phyloP scores from a whole-genome alignment of 106 monocot species.

The Allium sativum region DNA sequence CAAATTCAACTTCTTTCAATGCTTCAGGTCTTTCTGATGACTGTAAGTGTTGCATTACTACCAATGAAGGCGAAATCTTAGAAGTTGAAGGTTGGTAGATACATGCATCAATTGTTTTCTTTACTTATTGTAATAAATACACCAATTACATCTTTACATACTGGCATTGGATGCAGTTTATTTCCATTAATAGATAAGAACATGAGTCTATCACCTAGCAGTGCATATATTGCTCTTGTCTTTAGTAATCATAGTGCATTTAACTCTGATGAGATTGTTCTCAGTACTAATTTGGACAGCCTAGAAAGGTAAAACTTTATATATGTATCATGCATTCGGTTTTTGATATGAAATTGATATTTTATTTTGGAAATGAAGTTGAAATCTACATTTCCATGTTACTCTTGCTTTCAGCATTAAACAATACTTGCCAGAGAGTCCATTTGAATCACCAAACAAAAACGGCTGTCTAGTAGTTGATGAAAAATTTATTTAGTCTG shows the following conservation, averaged over 20 bases:
- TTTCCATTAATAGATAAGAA: slow-evolving; percentile 9
- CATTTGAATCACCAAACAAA: slow-evolving; percentile 53
- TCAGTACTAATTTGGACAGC: slow-evolving; percentile 22
- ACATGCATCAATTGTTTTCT: neutral
- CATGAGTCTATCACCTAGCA: slow-evolving; percentile 1
- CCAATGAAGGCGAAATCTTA: neutral
- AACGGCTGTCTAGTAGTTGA: neutral
- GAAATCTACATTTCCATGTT: neutral
- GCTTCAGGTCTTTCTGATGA: neutral
- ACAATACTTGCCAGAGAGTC: slow-evolving; percentile 59
- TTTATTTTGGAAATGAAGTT: neutral
- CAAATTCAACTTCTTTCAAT: neutral
- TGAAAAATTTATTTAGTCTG: neutral
- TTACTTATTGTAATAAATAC: neutral
- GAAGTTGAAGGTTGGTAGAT: slow-evolving; percentile 11
- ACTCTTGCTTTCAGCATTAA: slow-evolving; percentile 11
- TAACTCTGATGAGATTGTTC: slow-evolving; percentile 18
- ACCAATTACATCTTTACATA: neutral
- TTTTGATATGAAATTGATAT: neutral
- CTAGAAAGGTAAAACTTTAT: slow-evolving; percentile 31
- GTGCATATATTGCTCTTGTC: slow-evolving; percentile 1
- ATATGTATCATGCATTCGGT: neutral
- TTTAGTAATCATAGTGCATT: slow-evolving; percentile 11
- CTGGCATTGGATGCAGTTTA: neutral
- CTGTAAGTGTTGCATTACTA: neutral